Conservation (phyloP, 805 yeast species). For the Kodamaea sagamina region DNA sequence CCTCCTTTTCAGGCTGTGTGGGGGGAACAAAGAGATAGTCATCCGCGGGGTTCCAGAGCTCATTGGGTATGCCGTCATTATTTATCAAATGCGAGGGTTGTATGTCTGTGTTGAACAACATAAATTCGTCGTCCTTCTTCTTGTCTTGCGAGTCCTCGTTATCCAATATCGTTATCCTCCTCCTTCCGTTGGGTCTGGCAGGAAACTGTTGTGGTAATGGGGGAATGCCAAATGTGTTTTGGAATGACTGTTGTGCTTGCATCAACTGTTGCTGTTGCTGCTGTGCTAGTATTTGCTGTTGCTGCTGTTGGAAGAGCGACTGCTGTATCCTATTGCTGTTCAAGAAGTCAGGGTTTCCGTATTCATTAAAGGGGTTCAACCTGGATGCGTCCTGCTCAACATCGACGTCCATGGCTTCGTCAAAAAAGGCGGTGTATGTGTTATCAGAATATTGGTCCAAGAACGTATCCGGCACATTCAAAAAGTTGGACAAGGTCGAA, state of each 20-base stretch:
- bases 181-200: constrained; percentile 23
- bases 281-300: constrained; percentile 10
- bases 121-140: constrained; percentile 37
- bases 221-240: constrained; percentile 6
- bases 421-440: constrained; percentile 7
- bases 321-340: constrained; percentile 15
- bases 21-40: constrained; percentile 33
- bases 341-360: constrained; percentile 40
- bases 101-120: constrained; percentile 42
- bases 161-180: constrained; percentile 37
- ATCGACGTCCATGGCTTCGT: constrained; percentile 18
- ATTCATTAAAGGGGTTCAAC: constrained; percentile 38
- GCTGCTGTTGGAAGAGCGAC: constrained; percentile 14
- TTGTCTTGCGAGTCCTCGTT: constrained; percentile 20
- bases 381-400: constrained; percentile 10
- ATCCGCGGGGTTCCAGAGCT: constrained; percentile 17
- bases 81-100: constrained; percentile 42
- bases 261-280: constrained; percentile 11
- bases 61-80: constrained; percentile 23
- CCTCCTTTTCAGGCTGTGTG: constrained; percentile 16
- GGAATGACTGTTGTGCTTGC: background rate
- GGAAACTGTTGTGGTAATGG: constrained; percentile 17
- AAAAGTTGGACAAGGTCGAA: constrained; percentile 27
- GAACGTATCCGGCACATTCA: constrained; percentile 35
- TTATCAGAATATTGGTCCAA: constrained; percentile 24